These are phyloP conservation scores for Salix brachista DNA, from an alignment of 345 rosid species.

Conservation along the genomic window DNA sequence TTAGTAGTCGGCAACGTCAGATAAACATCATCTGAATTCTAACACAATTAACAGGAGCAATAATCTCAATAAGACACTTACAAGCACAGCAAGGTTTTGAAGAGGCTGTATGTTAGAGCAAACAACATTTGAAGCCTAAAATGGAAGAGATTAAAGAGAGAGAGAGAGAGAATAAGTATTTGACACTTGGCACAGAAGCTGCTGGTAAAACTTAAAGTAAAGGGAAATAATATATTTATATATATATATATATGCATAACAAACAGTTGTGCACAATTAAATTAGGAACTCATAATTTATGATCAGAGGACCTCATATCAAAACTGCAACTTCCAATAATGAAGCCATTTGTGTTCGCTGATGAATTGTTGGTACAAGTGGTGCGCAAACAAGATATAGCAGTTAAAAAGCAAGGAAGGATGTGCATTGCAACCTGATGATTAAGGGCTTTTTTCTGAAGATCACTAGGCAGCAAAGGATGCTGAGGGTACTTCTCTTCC, in stretches of 20 bases:
- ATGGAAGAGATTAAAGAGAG: neutral
- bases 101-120: conserved; percentile 78
- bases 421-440: conserved; percentile 46
- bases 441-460: conserved; percentile 55
- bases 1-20: neutral
- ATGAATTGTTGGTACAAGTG: neutral
- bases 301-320: too few relatives aligned
- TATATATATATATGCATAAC: neutral
- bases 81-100: conserved; percentile 60
- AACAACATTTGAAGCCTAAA: conserved; percentile 70
- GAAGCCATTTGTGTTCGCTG: too few relatives aligned
- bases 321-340: too few relatives aligned
- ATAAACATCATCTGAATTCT: neutral
- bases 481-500: conserved; percentile 79
- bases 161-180: neutral
- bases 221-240: neutral
- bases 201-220: neutral
- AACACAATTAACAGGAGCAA: neutral
- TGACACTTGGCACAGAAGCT: neutral
- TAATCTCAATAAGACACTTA: conserved; percentile 20
- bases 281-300: too few relatives aligned
- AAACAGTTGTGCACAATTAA: neutral
- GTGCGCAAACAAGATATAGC: neutral
- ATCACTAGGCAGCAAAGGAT: conserved; percentile 61
- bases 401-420: neutral